These are phyloP conservation scores for Thermochaetoides thermophila DNA, from an alignment of 495 filamentous ascomycete species.

Conservation along the genomic window DNA sequence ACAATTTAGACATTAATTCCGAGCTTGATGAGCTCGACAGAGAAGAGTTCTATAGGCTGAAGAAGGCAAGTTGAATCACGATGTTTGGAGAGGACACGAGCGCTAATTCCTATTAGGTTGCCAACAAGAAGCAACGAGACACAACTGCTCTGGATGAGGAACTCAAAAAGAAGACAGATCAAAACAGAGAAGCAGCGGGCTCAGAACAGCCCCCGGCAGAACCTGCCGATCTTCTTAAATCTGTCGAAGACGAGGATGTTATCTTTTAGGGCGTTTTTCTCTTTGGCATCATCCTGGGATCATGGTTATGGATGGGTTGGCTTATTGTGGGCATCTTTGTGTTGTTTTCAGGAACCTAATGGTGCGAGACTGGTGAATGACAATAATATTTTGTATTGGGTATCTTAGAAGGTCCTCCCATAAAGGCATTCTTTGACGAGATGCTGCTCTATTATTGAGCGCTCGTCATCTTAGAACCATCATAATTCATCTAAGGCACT, in stretches of 20 bases:
- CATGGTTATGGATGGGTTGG: neutral
- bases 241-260: constrained; percentile 82
- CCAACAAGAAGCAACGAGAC: constrained; percentile 86
- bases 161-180: constrained; percentile 45
- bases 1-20: constrained; percentile 72
- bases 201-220: constrained; percentile 36
- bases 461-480: too few species aligned
- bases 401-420: constrained; percentile 7
- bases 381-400: constrained; percentile 10
- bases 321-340: constrained; percentile 5
- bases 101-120: constrained; percentile 34
- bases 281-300: too few species aligned
- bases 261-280: constrained; percentile 67
- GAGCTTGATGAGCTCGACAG: constrained; percentile 96
- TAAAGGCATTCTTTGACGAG: too few species aligned
- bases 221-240: constrained; percentile 56
- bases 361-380: too few species aligned
- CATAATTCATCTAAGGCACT: too few species aligned
- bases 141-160: constrained; percentile 59
- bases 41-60: constrained; percentile 96
- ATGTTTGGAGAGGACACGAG: neutral
- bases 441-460: too few species aligned
- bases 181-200: constrained; percentile 16
- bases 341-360: too few species aligned
- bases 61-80: constrained; percentile 43